Evolutionary conservation across 2,329 filamentous ascomycete species (phyloP).

Genomic region (Harringtonia aguacate): DNA sequence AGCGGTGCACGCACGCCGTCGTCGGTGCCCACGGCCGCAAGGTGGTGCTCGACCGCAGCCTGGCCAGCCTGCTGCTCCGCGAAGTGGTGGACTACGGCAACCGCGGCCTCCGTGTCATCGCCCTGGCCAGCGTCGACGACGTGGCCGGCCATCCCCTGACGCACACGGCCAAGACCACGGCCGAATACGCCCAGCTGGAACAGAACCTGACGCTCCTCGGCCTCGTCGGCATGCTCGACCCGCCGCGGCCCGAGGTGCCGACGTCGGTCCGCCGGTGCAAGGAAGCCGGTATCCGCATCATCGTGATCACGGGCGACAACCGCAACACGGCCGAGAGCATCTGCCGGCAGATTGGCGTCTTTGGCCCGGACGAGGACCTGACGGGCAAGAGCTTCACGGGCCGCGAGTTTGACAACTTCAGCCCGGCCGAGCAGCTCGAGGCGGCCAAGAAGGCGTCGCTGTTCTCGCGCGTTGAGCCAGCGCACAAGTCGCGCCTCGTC

Average conservation of each 20-base stretch:
- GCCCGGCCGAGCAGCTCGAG: slow-evolving; percentile 65
- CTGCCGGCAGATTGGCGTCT: slow-evolving; percentile 93
- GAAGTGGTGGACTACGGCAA: slow-evolving; percentile 88
- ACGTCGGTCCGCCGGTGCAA: slow-evolving; percentile 80
- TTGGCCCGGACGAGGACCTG: slow-evolving; percentile 67
- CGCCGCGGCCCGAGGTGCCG: slow-evolving; percentile 84
- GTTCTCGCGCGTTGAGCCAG: slow-evolving; percentile 92
- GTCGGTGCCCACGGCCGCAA: slow-evolving; percentile 70
- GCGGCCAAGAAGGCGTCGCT: slow-evolving; percentile 79
- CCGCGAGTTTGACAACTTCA: slow-evolving; percentile 83
- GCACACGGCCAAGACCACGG: slow-evolving; percentile 65
- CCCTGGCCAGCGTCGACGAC: slow-evolving; percentile 75
- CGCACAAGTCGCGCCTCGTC: slow-evolving; percentile 94
- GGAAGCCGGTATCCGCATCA: slow-evolving; percentile 87
- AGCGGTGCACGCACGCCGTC: slow-evolving; percentile 76
- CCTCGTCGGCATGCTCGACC: slow-evolving; percentile 92
- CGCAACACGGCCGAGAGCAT: slow-evolving; percentile 96
- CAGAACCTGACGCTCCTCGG: slow-evolving; percentile 91
- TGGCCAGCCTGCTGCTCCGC: slow-evolving; percentile 59
- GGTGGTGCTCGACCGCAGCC: slow-evolving; percentile 58
- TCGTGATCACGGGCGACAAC: slow-evolving; percentile 98
- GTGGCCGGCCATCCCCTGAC: slow-evolving; percentile 60
- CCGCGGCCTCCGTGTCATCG: slow-evolving; percentile 86
- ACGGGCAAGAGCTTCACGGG: slow-evolving; percentile 91
- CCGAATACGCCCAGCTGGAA: slow-evolving; percentile 79